Conservation (phyloP, 805 yeast species). For the Scheffersomyces amazonensis region DNA sequence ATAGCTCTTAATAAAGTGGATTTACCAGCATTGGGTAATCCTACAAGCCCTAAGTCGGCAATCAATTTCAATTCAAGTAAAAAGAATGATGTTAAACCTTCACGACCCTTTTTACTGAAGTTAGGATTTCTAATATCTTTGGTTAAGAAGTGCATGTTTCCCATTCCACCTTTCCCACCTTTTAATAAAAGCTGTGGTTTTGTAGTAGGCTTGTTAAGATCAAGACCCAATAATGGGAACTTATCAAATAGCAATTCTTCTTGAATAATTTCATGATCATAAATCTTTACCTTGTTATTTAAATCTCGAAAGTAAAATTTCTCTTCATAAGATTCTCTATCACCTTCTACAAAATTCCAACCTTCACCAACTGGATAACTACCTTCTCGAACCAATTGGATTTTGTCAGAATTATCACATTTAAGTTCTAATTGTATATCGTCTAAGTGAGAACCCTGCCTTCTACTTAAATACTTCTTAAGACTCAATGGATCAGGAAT, state of each 20-base stretch:
- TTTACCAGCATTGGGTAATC: constrained; percentile 96
- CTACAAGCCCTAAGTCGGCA: constrained; percentile 93
- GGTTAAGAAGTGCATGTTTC: constrained; percentile 93
- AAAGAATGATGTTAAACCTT: constrained; percentile 62
- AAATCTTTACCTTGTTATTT: constrained; percentile 59
- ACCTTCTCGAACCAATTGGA: constrained; percentile 62
- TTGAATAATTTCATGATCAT: constrained; percentile 55
- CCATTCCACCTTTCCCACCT: constrained; percentile 95
- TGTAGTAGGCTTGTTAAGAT: constrained; percentile 56
- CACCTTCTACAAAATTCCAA: constrained; percentile 83
- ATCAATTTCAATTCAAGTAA: constrained; percentile 80
- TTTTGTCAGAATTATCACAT: constrained; percentile 15
- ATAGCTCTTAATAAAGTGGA: constrained; percentile 84
- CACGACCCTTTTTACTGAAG: constrained; percentile 79
- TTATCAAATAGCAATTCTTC: constrained; percentile 63
- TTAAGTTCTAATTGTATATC: constrained; percentile 30
- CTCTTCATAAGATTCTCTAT: constrained; percentile 63
- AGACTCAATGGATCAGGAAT: constrained; percentile 65
- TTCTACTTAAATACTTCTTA: constrained; percentile 21
- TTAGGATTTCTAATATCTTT: constrained; percentile 83
- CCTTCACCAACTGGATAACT: constrained; percentile 67
- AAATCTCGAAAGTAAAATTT: constrained; percentile 66
- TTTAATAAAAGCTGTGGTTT: constrained; percentile 66
- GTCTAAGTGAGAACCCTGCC: constrained; percentile 13
- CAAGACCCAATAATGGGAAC: constrained; percentile 82